Evolutionary conservation across 2,329 filamentous ascomycete species (phyloP).

Genomic region (Lachnellula subtilissima): DNA sequence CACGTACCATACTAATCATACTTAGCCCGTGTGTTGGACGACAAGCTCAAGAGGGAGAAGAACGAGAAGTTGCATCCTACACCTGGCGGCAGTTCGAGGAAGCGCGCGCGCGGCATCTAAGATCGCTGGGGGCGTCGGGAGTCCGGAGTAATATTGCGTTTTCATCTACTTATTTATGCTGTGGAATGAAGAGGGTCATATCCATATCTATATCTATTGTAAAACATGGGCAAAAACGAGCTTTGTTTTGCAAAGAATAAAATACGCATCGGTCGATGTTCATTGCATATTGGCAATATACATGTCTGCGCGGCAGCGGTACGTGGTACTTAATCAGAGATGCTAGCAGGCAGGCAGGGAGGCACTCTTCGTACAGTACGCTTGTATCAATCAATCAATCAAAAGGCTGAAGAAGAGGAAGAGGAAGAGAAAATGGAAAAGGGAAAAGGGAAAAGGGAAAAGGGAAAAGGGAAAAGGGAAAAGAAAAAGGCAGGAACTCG

Average conservation of each 20-base stretch:
- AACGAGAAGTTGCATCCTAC: slow-evolving; percentile 48
- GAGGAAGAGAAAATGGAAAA: no score
- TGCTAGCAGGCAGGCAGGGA: no score
- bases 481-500: not conserved
- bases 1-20: slow-evolving; percentile 13
- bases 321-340: no score
- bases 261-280: no score
- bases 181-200: not conserved
- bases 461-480: not conserved
- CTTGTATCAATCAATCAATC: not conserved
- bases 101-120: slow-evolving; percentile 42
- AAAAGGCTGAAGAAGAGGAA: not conserved
- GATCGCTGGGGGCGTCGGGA: not conserved
- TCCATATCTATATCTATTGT: no score
- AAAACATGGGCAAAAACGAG: no score
- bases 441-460: no score
- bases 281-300: no score
- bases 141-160: not conserved
- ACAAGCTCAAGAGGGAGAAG: slow-evolving; percentile 61
- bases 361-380: not conserved
- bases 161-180: not conserved
- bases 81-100: slow-evolving; percentile 43
- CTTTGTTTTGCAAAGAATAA: not conserved
- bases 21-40: slow-evolving; percentile 57
- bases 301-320: no score